Evolutionary conservation across 768 basidiomycete species (phyloP).

Genomic region (Lactarius hatsudake): DNA sequence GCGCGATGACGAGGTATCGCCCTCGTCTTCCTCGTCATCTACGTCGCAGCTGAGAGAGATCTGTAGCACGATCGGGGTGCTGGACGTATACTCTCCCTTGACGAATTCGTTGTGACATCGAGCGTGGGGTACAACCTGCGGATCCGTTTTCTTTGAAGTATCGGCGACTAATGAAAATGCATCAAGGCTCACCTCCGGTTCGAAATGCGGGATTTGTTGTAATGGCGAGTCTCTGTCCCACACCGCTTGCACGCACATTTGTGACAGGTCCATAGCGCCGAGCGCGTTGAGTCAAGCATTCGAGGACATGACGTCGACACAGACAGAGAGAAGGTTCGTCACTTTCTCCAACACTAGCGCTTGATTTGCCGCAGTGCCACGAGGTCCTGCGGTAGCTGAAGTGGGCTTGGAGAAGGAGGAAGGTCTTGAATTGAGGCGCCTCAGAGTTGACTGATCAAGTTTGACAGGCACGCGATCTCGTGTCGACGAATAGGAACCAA

Average conservation of each 20-base stretch:
- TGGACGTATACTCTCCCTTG: slow-evolving; percentile 83
- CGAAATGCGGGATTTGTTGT: slow-evolving; percentile 96
- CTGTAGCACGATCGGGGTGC: slow-evolving; percentile 76
- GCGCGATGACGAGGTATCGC: slow-evolving; percentile 88
- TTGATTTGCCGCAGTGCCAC: slow-evolving; percentile 70
- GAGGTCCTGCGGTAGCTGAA: slow-evolving; percentile 92
- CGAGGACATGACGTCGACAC: slow-evolving; percentile 97
- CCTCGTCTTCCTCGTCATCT: slow-evolving; percentile 54
- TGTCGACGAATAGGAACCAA: slow-evolving; percentile 91
- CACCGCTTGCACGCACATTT: slow-evolving; percentile 98
- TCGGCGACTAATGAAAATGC: neutral
- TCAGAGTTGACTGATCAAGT: slow-evolving; percentile 82
- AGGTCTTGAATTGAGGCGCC: slow-evolving; percentile 96
- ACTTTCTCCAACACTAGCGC: slow-evolving; percentile 84
- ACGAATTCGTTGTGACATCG: slow-evolving; percentile 85
- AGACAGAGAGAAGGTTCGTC: slow-evolving; percentile 88
- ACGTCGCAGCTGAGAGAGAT: slow-evolving; percentile 79
- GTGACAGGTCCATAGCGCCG: slow-evolving; percentile 95
- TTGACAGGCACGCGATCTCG: slow-evolving; percentile 97
- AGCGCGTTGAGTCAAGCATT: slow-evolving; percentile 94
- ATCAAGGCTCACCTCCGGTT: slow-evolving; percentile 60
- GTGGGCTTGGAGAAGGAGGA: slow-evolving; percentile 94
- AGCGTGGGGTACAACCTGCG: slow-evolving; percentile 90
- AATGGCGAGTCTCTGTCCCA: slow-evolving; percentile 97
- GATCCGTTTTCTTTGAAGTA: neutral